phyloP scores from a whole-genome alignment of 179 eudicot species.

The Actinidia arguta region DNA sequence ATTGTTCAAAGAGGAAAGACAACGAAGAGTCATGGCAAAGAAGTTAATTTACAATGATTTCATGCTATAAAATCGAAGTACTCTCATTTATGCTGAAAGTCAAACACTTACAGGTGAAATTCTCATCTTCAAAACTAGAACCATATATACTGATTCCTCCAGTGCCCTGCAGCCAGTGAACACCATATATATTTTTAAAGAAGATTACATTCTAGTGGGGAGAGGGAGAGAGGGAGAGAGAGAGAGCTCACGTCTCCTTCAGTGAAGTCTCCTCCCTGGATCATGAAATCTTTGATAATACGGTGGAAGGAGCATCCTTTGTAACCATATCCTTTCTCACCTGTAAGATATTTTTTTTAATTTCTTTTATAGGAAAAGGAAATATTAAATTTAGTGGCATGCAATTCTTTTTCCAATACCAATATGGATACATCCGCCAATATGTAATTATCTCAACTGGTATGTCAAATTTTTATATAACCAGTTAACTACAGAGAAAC shows the following conservation, averaged over 20 bases:
- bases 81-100: background rate
- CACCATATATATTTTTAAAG: background rate
- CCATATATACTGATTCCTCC: slow-evolving; percentile 65
- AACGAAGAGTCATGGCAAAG: background rate
- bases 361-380: too few species aligned
- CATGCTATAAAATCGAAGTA: background rate
- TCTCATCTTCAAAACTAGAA: slow-evolving; percentile 54
- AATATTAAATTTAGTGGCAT: background rate
- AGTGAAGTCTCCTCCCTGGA: slow-evolving; percentile 63
- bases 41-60: background rate
- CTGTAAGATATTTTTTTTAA: slow-evolving; percentile 17
- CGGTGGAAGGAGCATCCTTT: slow-evolving; percentile 60
- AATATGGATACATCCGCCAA: background rate
- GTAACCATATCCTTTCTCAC: slow-evolving; percentile 63
- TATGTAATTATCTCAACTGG: background rate
- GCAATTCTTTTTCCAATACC: background rate
- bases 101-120: slow-evolving; percentile 44
- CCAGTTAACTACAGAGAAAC: background rate
- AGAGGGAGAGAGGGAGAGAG: slow-evolving; percentile 11
- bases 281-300: slow-evolving; percentile 56
- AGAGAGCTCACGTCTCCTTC: slow-evolving; percentile 45
- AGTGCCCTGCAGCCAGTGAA: slow-evolving; percentile 45
- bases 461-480: background rate
- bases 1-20: too few species aligned
- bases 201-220: slow-evolving; percentile 8